Conservation (phyloP, 495 filamentous ascomycete species). For the Opeltia flavorubescens region DNA sequence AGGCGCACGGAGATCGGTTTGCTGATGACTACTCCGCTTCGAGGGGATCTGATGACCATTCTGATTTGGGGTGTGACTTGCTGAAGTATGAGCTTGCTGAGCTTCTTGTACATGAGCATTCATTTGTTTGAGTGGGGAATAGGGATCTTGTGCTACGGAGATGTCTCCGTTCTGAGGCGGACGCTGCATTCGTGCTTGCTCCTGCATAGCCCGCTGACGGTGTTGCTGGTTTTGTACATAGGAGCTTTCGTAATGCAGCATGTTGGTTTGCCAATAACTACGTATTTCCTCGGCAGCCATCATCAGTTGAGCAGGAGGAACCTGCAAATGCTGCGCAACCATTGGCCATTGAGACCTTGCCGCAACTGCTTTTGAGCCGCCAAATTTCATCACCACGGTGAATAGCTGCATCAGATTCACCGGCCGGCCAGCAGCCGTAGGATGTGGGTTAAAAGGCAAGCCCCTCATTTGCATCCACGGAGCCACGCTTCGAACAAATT, state of each 20-base stretch:
- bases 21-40: constrained; percentile 6
- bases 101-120: constrained; percentile 29
- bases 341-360: constrained; percentile 55
- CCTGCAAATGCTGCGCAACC: constrained; percentile 52
- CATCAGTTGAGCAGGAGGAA: constrained; percentile 50
- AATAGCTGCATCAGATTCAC: constrained; percentile 66
- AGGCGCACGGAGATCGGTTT: constrained; percentile 6
- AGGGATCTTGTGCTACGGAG: constrained; percentile 12
- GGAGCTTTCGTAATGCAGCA: constrained; percentile 61
- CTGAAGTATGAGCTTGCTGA: constrained; percentile 15
- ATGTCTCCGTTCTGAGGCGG: constrained; percentile 15
- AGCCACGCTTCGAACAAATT: constrained; percentile 61
- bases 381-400: constrained; percentile 55
- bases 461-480: constrained; percentile 58
- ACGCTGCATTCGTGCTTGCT: constrained; percentile 5
- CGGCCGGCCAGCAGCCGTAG: constrained; percentile 51
- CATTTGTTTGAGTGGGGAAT: constrained; percentile 31
- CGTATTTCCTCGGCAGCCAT: constrained; percentile 54
- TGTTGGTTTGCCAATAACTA: constrained; percentile 56
- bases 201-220: constrained; percentile 20
- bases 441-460: constrained; percentile 54
- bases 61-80: background rate
- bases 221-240: constrained; percentile 48
- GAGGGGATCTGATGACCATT: constrained; percentile 3
- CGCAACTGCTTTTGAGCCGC: constrained; percentile 63